These are phyloP conservation scores for Lepidium aucheri DNA, from an alignment of 345 rosid genomes.

Conservation along the genomic window DNA sequence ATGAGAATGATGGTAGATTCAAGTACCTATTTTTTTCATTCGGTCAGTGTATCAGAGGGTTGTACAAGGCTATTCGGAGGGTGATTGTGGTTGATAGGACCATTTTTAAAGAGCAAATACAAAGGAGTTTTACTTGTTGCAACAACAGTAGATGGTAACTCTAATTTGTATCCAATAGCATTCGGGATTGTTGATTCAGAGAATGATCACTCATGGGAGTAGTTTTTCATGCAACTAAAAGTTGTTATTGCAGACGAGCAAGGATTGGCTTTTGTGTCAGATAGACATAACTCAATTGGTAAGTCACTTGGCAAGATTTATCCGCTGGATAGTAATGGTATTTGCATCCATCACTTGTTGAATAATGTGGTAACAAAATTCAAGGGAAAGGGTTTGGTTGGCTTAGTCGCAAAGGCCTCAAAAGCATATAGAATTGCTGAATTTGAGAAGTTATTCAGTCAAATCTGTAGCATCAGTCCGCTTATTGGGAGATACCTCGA, in stretches of 20 bases:
- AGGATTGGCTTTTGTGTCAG: too few relatives aligned
- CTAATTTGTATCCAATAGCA: neutral
- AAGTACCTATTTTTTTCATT: neutral
- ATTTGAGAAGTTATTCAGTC: neutral
- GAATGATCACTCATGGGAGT: neutral
- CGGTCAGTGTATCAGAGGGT: neutral
- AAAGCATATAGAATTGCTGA: neutral
- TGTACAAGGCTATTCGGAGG: too few relatives aligned
- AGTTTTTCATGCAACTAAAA: neutral
- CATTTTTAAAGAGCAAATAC: neutral
- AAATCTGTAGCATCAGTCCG: neutral
- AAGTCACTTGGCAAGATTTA: too few relatives aligned
- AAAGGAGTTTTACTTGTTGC: neutral
- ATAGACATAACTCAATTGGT: too few relatives aligned
- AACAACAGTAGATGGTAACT: neutral
- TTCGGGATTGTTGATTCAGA: neutral
- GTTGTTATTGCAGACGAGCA: too few relatives aligned
- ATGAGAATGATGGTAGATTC: neutral
- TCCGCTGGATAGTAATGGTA: too few relatives aligned
- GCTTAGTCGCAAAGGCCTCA: neutral
- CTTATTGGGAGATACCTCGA: neutral
- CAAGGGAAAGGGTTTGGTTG: neutral
- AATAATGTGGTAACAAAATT: neutral
- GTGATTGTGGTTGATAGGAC: neutral
- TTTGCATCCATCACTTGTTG: too few relatives aligned